Conservation (phyloP, 2,329 filamentous ascomycete species). For the Lasiodiplodia hormozganensis region DNA sequence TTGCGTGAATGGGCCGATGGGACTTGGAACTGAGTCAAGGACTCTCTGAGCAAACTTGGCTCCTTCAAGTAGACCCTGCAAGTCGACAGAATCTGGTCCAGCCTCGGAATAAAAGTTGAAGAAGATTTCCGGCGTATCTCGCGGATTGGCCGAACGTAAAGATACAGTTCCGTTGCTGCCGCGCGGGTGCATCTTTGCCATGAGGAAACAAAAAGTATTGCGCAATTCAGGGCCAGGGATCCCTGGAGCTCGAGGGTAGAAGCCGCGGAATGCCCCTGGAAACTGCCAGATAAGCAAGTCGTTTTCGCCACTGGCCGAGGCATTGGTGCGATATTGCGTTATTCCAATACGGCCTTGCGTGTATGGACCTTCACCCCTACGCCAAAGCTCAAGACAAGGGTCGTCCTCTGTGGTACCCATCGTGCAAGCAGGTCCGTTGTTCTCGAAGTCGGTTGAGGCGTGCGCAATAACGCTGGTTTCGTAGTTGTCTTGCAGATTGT, state of each 20-base stretch:
- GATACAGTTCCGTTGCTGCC: conserved; percentile 68
- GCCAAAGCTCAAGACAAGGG: conserved; percentile 49
- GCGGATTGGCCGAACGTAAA: conserved; percentile 67
- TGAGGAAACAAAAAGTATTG: conserved; percentile 53
- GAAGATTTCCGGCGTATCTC: conserved; percentile 66
- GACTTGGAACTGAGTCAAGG: conserved; percentile 33
- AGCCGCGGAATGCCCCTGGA: conserved; percentile 52
- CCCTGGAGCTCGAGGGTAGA: conserved; percentile 41
- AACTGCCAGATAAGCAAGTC: conserved; percentile 59
- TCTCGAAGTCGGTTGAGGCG: conserved; percentile 43
- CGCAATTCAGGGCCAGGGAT: conserved; percentile 36
- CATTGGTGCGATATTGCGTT: conserved; percentile 49
- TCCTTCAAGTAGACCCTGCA: conserved; percentile 62
- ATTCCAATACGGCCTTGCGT: conserved; percentile 61
- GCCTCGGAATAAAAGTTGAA: conserved; percentile 53
- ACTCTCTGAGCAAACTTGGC: conserved; percentile 58
- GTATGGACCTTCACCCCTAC: conserved; percentile 35
- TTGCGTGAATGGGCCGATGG: conserved; percentile 46
- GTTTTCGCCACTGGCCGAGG: conserved; percentile 51
- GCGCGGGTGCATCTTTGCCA: conserved; percentile 69
- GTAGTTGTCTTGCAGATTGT: conserved; percentile 68
- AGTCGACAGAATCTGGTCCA: conserved; percentile 53
- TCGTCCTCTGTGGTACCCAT: conserved; percentile 38
- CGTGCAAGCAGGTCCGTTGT: conserved; percentile 44
- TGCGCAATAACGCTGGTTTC: conserved; percentile 60